These are phyloP conservation scores for Clarireedia hainanense DNA, from an alignment of 2,329 filamentous ascomycete species.

Conservation along the genomic window DNA sequence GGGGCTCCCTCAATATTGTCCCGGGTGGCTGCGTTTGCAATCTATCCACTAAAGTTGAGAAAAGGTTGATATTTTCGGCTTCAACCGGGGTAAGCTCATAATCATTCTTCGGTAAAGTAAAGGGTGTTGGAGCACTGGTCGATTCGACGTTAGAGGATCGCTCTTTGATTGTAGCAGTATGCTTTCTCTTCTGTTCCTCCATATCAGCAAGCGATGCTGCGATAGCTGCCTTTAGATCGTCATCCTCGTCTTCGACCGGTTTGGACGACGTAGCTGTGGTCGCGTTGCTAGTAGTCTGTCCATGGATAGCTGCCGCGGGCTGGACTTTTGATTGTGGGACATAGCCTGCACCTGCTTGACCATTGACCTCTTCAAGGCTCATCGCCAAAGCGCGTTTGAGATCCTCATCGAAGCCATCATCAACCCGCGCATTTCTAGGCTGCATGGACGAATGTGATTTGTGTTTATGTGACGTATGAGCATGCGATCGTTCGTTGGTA, in stretches of 20 bases:
- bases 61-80: conserved; percentile 95
- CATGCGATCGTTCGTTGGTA: conserved; percentile 38
- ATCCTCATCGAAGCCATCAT: conserved; percentile 91
- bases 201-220: conserved; percentile 92
- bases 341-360: conserved; percentile 62
- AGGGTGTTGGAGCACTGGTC: conserved; percentile 41
- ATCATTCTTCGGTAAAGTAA: conserved; percentile 71
- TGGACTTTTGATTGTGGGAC: conserved; percentile 53
- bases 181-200: conserved; percentile 94
- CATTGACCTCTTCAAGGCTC: conserved; percentile 90
- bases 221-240: conserved; percentile 89
- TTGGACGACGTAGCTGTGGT: conserved; percentile 33
- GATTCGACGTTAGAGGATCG: conserved; percentile 53
- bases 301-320: conserved; percentile 18
- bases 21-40: conserved; percentile 92
- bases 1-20: conserved; percentile 91
- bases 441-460: conserved; percentile 66
- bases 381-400: conserved; percentile 89
- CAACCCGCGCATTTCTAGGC: conserved; percentile 77
- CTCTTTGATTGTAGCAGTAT: conserved; percentile 75
- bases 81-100: conserved; percentile 92
- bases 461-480: conserved; percentile 49
- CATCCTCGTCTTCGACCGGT: conserved; percentile 76
- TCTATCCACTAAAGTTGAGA: conserved; percentile 87
- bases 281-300: conserved; percentile 19